Evolutionary conservation across 140 eudicot genomes (phyloP), one percentile per base, ranked within the genome.

Genomic region (Anethum foeniculum): DNA sequence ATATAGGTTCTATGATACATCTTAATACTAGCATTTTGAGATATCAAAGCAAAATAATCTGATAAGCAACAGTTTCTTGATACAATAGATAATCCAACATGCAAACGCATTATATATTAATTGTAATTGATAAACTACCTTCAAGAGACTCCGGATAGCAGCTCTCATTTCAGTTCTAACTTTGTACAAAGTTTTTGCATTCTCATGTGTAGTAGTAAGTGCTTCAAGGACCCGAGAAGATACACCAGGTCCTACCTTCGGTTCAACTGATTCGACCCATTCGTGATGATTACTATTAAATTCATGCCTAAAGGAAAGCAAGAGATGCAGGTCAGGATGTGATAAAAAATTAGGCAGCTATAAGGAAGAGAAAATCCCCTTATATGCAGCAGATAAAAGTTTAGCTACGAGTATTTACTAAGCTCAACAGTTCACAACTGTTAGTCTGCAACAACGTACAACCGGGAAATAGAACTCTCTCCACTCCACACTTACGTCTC

Each of bases 221-320:
- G 93, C 93, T 78, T 90, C 88, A 86, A 74, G 85, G 82, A 90
- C 88, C 72, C 71, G 86, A 86, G 80, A 85, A 51, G 92, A 86
- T 43, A 88, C 90, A 52, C 80, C 88, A 82, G 90, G 85, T 47
- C 91, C 90, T 82, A 95, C 77, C 84, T 81, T 95, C 48, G 97
- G 97, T 83, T 87, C 88, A 71, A 86, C 91, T 82, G 96, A 82
- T 80, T 87, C 82, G 81, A 89, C 36, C 96, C 99, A 94, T 83
- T 90, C 96, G 87, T 81, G 96, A 86, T 94, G 92, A 88, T 94
- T 94, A 77, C 89, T 86, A 85, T 88, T 90, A 77, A 94, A 94
- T 73, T 94, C 99, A 80, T 89, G 86, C 82, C 99, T 94, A 93
- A 13, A 34, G 38, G 32, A 44, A 27, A 36, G 76, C 34, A 71